phyloP scores from a whole-genome alignment of 2,329 filamentous ascomycete genomes.

The Botrytis galanthina region DNA sequence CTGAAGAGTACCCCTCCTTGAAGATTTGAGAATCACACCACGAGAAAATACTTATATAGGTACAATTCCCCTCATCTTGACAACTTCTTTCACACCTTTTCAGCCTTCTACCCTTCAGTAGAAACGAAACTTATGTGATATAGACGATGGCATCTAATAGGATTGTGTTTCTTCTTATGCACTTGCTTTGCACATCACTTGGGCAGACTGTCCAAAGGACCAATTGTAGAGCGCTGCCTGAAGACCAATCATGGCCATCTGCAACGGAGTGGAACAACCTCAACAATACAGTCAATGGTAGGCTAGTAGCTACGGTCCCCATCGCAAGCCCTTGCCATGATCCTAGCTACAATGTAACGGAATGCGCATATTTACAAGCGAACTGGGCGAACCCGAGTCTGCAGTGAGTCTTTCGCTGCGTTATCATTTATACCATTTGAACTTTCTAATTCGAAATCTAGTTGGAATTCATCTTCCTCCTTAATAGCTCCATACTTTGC shows the following conservation, averaged over 20 bases:
- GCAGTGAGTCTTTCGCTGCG: conserved; percentile 10
- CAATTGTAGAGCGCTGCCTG: conserved; percentile 22
- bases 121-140: background rate
- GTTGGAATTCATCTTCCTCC: conserved; percentile 12
- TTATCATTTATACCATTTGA: no score
- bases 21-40: background rate
- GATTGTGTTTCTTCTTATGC: background rate
- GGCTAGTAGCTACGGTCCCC: conserved; percentile 24
- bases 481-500: conserved; percentile 43
- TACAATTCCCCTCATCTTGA: background rate
- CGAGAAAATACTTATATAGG: background rate
- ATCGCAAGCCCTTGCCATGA: conserved; percentile 25
- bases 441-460: background rate
- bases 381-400: conserved; percentile 19
- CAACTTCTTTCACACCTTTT: background rate
- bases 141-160: background rate
- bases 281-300: conserved; percentile 26
- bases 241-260: conserved; percentile 26
- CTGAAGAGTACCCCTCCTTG: background rate
- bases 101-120: background rate
- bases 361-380: conserved; percentile 22
- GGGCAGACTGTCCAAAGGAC: background rate
- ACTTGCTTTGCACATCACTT: background rate
- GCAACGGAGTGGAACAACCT: conserved; percentile 23
- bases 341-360: conserved; percentile 17